These are phyloP conservation scores for Gyrodon lividus DNA, from an alignment of 768 basidiomycete species.

Conservation along the genomic window DNA sequence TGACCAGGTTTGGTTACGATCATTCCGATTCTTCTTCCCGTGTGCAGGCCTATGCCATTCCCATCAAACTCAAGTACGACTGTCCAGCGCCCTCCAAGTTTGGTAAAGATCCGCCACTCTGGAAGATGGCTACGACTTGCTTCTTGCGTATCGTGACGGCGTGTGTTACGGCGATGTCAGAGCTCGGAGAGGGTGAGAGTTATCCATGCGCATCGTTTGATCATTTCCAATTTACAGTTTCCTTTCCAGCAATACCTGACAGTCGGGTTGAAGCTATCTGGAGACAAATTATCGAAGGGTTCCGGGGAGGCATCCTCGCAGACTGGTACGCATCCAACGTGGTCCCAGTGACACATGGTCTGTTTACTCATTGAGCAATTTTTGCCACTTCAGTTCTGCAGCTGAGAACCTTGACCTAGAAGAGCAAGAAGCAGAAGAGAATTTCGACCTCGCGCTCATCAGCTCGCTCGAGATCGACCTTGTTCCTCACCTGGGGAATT, in stretches of 20 bases:
- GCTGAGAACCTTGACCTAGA: constrained; percentile 59
- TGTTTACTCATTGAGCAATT: not conserved
- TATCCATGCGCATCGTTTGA: not conserved
- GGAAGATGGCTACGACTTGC: constrained; percentile 90
- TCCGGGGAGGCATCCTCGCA: constrained; percentile 76
- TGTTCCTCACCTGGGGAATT: constrained; percentile 69
- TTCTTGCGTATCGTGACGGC: constrained; percentile 76
- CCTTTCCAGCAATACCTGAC: constrained; percentile 49
- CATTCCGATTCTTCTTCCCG: no score
- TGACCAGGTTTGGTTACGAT: not conserved
- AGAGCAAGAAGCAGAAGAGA: constrained; percentile 74
- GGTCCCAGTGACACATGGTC: not conserved
- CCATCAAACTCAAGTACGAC: constrained; percentile 92
- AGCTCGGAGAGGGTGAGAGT: constrained; percentile 48
- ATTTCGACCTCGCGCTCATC: constrained; percentile 81
- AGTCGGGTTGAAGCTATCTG: constrained; percentile 80
- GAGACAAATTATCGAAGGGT: constrained; percentile 80
- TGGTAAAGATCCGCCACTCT: constrained; percentile 83
- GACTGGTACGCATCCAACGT: constrained; percentile 62
- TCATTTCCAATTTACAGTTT: not conserved
- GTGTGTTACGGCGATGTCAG: constrained; percentile 51
- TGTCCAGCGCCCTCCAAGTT: constrained; percentile 88
- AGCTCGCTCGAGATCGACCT: constrained; percentile 78
- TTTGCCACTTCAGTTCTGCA: constrained; percentile 42
- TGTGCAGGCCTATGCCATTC: constrained; percentile 78